Evolutionary conservation across 352 stramenopile genomes (phyloP).

Genomic region (Pythium scleroteichum): DNA sequence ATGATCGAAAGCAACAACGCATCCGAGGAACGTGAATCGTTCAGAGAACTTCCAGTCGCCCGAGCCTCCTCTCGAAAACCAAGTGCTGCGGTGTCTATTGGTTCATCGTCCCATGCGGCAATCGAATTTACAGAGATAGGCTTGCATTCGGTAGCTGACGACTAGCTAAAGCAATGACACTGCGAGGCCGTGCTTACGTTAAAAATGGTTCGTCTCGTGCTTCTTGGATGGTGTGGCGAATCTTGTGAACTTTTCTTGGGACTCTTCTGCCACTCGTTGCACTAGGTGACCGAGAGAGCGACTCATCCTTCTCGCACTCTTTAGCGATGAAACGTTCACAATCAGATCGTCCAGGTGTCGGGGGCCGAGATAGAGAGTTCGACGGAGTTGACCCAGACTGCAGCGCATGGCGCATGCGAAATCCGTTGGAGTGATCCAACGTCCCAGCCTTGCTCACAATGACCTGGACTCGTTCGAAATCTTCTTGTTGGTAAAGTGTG

Average conservation of each 20-base stretch:
- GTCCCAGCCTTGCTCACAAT: slow-evolving; percentile 25
- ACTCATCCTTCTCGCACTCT: slow-evolving; percentile 29
- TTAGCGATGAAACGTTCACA: slow-evolving; percentile 1
- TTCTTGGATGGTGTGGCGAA: slow-evolving; percentile 71
- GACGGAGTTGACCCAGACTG: not conserved
- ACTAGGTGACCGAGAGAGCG: too few species aligned
- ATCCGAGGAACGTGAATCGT: not conserved
- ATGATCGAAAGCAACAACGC: slow-evolving; percentile 32
- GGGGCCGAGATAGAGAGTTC: slow-evolving; percentile 1
- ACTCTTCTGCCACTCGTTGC: too few species aligned
- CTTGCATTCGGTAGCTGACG: slow-evolving; percentile 43
- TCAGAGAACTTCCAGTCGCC: not conserved
- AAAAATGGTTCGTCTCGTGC: slow-evolving; percentile 71
- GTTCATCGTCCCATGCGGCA: slow-evolving; percentile 29
- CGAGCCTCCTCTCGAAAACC: not conserved
- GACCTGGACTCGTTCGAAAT: slow-evolving; percentile 16
- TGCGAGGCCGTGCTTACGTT: slow-evolving; percentile 34
- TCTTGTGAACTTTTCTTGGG: slow-evolving; percentile 55
- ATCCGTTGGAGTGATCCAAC: not conserved
- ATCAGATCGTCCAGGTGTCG: slow-evolving; percentile 1
- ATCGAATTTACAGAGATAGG: slow-evolving; percentile 66
- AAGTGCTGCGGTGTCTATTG: not conserved
- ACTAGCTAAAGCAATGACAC: slow-evolving; percentile 4
- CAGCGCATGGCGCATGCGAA: slow-evolving; percentile 1
- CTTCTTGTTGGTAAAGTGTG: slow-evolving; percentile 52